A percentile compares a stretch with the other conserved stretches of the same genome.
phyloP scores from a whole-genome alignment of 2,329 filamentous ascomycete species.

The Clarireedia homoeocarpa region DNA sequence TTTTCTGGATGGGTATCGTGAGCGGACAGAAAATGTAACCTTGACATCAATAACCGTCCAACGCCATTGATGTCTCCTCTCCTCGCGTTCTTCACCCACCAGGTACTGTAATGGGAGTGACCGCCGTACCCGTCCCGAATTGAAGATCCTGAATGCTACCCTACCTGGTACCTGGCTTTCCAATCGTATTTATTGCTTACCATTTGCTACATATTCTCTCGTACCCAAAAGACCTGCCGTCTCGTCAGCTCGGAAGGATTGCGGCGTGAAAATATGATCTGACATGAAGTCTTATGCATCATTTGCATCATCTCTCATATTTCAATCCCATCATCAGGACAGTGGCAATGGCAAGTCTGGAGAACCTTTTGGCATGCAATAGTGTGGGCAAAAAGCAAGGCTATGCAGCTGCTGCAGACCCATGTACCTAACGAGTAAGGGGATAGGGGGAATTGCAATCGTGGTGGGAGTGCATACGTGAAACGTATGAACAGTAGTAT shows the following conservation, averaged over 20 bases:
- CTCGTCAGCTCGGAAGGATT: background rate
- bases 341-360: slow-evolving; percentile 1
- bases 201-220: background rate
- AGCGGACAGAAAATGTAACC: background rate
- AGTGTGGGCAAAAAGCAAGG: background rate
- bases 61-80: background rate
- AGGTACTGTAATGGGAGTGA: background rate
- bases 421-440: slow-evolving; percentile 9
- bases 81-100: background rate
- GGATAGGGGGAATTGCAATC: background rate
- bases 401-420: background rate
- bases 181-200: background rate
- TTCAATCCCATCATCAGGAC: background rate
- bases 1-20: too few relatives aligned
- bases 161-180: slow-evolving; percentile 1
- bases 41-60: background rate
- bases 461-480: background rate
- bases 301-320: background rate
- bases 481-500: slow-evolving; percentile 1
- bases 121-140: background rate
- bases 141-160: background rate
- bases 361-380: background rate
- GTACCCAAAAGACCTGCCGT: background rate
- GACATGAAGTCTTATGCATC: background rate
- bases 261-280: background rate